Base-by-base conservation (phyloP, 2,329 filamentous ascomycete genomes). In the Pyricularia grisea region DNA sequence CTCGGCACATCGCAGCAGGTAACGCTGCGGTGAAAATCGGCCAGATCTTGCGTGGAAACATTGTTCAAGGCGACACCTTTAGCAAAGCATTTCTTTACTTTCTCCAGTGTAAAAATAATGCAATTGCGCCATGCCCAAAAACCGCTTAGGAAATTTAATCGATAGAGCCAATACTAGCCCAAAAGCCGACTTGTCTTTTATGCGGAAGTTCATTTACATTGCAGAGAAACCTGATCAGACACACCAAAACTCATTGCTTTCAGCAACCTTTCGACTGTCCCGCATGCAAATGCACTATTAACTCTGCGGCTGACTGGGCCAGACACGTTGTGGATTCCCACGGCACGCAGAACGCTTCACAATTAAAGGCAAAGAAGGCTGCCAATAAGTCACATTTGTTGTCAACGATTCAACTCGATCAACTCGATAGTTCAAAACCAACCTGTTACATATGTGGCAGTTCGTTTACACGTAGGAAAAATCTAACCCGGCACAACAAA, bases 401-500 rank as follows among this genome's bases (percentile, higher is more conserved):
- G 10, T 30, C 60, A 64, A 10, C 28, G 60, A 27, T 30, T 30
- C 25, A 64, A 64, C 60, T 30, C 28, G 60, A 64, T 30, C 60
- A 27, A 30, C 28, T 30, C 25, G 60, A 64, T 64, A 64, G 11
- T 64, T 64, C 60, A 64, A 64, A 27, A 30, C n/a, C 60, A 27
- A 64, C 28, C 4, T 64, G 60, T 27, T 30, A 27, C 25, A 27
- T 64, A 30, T 64, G 60, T 30, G 60, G 60, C 25, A 64, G 17
- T 27, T 64, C 64, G 28, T 66, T 66, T 33, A 31, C 64, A 23
- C n/a, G 28, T 23, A 30, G 20, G 14, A 36, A 31, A 30, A 66
- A 66, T 31, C 28, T 66, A 17, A 66, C 64, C n/a, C 64, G 64
- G 25, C 64, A 66, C n/a, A 66, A 66, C 28, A 66, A 2, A 31